Evolutionary conservation across 768 basidiomycete genomes (phyloP).

Genomic region (Leccinum sublutescens): DNA sequence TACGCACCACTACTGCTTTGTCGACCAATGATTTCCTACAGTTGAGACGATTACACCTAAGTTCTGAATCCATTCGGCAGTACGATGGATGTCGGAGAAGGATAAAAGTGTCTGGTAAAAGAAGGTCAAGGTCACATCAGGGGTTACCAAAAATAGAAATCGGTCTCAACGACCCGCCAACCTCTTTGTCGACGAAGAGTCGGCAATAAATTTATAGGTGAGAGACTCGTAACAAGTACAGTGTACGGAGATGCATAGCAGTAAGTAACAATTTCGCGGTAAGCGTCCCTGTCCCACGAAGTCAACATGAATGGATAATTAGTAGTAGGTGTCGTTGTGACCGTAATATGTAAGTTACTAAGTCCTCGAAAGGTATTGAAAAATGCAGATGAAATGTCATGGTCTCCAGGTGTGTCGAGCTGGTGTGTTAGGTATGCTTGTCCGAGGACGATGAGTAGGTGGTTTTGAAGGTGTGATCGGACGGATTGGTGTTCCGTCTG

Average conservation of each 20-base stretch:
- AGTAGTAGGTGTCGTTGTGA: conserved; percentile 18
- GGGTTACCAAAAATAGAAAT: conserved; percentile 16
- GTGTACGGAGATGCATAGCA: conserved; percentile 20
- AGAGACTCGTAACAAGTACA: conserved; percentile 28
- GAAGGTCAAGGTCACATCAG: neutral
- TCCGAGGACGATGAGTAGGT: conserved; percentile 42
- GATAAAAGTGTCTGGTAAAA: neutral
- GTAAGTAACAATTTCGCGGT: conserved; percentile 20
- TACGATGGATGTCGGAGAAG: neutral
- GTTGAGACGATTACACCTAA: conserved; percentile 77
- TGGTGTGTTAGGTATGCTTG: conserved; percentile 43
- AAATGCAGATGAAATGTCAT: conserved; percentile 33
- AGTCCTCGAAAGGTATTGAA: conserved; percentile 11
- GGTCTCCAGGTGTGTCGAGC: conserved; percentile 66
- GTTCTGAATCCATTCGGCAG: conserved; percentile 63
- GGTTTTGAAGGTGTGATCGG: conserved; percentile 68
- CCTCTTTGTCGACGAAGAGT: neutral
- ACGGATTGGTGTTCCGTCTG: conserved; percentile 49
- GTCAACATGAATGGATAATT: conserved; percentile 33
- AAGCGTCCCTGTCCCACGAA: conserved; percentile 27
- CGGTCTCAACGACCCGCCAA: neutral
- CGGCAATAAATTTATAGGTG: conserved; percentile 15
- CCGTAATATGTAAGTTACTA: conserved; percentile 13
- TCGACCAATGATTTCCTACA: conserved; percentile 67
- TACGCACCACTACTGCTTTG: conserved; percentile 82